A percentile compares a stretch with the other conserved stretches of the same genome.
phyloP scores from a whole-genome alignment of 2,329 filamentous ascomycete genomes.

The Fusarium sp. region DNA sequence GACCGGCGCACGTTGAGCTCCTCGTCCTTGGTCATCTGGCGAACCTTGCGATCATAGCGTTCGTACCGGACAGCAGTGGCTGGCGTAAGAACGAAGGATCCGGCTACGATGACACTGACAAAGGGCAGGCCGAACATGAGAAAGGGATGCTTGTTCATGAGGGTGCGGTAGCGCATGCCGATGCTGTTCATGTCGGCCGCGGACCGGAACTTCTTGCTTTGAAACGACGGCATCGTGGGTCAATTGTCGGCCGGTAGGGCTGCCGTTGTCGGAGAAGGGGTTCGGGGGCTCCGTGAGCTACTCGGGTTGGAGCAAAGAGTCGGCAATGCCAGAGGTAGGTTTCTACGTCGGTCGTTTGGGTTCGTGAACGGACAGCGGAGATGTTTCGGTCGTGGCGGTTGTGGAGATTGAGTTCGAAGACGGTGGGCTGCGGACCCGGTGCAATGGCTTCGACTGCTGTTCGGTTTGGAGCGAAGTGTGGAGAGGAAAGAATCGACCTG shows the following conservation, averaged over 20 bases:
- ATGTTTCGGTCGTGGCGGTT: constrained; percentile 9
- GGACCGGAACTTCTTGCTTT: constrained; percentile 77
- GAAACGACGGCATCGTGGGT: constrained; percentile 65
- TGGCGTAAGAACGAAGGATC: constrained; percentile 93
- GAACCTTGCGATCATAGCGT: constrained; percentile 88
- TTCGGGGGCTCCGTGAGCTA: constrained; percentile 26
- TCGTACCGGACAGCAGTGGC: constrained; percentile 96
- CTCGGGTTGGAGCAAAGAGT: not conserved
- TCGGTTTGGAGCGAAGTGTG: not conserved
- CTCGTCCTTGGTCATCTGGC: constrained; percentile 87
- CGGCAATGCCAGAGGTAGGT: constrained; percentile 6
- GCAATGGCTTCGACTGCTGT: not conserved
- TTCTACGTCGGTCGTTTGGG: constrained; percentile 7
- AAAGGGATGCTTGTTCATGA: constrained; percentile 85
- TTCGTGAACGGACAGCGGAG: constrained; percentile 4
- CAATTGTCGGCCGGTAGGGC: constrained; percentile 8
- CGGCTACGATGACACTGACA: constrained; percentile 87
- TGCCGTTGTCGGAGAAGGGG: constrained; percentile 1
- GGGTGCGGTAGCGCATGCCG: constrained; percentile 80
- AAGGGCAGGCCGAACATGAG: constrained; percentile 95
- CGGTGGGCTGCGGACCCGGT: not conserved
- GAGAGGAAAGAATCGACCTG: constrained; percentile 22
- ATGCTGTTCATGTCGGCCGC: constrained; percentile 75
- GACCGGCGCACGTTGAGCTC: constrained; percentile 82
- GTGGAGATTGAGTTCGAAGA: constrained; percentile 17